Evolutionary conservation across 768 basidiomycete genomes (phyloP).

Genomic region (Dentipellis fragilis): DNA sequence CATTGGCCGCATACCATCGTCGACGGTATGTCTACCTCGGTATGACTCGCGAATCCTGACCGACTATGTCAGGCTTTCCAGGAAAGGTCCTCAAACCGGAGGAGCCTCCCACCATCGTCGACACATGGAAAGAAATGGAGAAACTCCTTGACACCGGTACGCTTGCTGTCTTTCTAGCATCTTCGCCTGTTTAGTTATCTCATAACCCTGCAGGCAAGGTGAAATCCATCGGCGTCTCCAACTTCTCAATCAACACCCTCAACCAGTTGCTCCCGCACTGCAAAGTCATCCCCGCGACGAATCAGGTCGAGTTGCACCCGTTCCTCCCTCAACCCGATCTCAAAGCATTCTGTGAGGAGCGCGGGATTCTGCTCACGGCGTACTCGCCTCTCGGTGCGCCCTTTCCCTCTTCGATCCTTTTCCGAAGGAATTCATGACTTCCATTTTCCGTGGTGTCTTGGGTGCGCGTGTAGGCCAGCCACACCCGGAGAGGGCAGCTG

Average conservation of each 20-base stretch:
- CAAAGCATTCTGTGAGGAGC: conserved; percentile 39
- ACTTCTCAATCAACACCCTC: conserved; percentile 28
- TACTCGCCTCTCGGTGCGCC: conserved; percentile 41
- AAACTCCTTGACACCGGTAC: conserved; percentile 20
- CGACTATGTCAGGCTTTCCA: no score
- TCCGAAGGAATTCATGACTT: neutral
- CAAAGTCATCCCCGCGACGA: conserved; percentile 48
- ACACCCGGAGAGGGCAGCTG: no score
- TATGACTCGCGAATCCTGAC: neutral
- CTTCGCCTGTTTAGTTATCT: no score
- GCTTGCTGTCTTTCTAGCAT: neutral
- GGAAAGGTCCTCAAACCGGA: conserved; percentile 35
- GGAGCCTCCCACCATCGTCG: conserved; percentile 28
- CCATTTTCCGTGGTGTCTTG: no score
- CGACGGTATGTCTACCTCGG: neutral
- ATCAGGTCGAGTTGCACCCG: conserved; percentile 67
- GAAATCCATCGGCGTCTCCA: conserved; percentile 30
- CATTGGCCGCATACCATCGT: conserved; percentile 24
- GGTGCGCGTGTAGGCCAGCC: neutral
- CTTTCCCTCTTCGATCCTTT: no score
- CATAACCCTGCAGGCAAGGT: conserved; percentile 20
- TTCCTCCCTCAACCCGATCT: conserved; percentile 55
- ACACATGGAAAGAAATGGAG: conserved; percentile 28
- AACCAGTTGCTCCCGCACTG: conserved; percentile 32
- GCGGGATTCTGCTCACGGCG: conserved; percentile 56